Base-by-base conservation (phyloP, 2,329 filamentous ascomycete genomes). In the Alternaria alternata region DNA sequence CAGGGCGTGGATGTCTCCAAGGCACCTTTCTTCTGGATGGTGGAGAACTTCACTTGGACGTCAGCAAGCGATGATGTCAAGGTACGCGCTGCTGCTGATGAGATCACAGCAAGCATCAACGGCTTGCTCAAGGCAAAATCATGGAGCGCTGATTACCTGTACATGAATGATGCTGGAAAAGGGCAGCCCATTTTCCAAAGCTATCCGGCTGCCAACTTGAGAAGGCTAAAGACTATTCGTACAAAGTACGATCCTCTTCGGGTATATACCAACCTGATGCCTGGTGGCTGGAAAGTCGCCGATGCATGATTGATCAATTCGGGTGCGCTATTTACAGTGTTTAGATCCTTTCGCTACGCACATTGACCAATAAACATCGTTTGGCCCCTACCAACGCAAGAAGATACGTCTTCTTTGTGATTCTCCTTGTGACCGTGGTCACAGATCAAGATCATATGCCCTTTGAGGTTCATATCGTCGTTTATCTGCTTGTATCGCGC, bases 121-220 rank as follows among this genome's bases (percentile, higher is more conserved):
- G 14, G 34, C 16, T 8, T 57, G 12, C 57, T 69, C 0, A 14
- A 36, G 3, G 48, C 43, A 1, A 56, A 53, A 9, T 44, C 43
- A 4, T 57, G 53, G 8, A 30, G 41, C 9, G 65, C 56, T 4
- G 28, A 57, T 1, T 69, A 64, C 7, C 39, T 67, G 1, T 72
- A 69, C 38, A 64, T 71, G 54, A 71, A 72, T 32, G 66, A 78
- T 52, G 66, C 67, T 4, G 70, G 74, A n/a, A 64, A 65, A 41
- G 64, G 68, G 16, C 71, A 72, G 52, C 65, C 63, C 1, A 57
- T 74, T 5, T 74, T 74, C 22, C 56, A 65, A 8, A 67, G 68
- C 36, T 79, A 77, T 49, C 71, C 69, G 18, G 68, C 66, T n/a
- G 58, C 59, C 3, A 77, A 77, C 57, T 39, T 78, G 26, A 52